These are phyloP conservation scores for Castanea crenata DNA, from an alignment of 306 rosid genomes.

Conservation along the genomic window DNA sequence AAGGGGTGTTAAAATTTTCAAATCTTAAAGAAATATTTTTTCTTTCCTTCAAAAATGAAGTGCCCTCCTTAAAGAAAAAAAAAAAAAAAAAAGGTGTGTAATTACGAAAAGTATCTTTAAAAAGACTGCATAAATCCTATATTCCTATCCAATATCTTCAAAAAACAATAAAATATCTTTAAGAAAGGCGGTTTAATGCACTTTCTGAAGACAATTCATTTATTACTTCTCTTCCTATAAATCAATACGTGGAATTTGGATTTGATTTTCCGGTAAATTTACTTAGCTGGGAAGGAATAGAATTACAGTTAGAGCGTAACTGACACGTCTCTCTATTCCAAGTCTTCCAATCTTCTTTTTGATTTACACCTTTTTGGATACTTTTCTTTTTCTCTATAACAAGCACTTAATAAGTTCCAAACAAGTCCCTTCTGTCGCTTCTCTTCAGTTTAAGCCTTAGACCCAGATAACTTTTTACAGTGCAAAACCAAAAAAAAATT, in stretches of 20 bases:
- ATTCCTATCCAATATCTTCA: no score
- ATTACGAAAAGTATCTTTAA: no score
- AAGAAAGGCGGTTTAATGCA: no score
- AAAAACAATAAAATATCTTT: no score
- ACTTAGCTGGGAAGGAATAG: conserved; percentile 10
- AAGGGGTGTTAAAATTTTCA: no score
- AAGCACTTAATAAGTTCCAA: not conserved
- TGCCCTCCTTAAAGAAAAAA: no score
- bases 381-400: conserved; percentile 1
- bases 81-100: no score
- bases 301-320: conserved; percentile 30
- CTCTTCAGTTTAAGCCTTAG: conserved; percentile 23
- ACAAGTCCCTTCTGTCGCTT: conserved; percentile 7
- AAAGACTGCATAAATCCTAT: no score
- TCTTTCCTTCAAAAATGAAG: no score
- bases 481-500: not conserved
- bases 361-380: conserved; percentile 18
- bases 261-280: not conserved
- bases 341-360: not conserved
- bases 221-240: not conserved
- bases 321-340: conserved; percentile 12
- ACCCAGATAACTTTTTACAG: conserved; percentile 15
- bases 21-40: no score
- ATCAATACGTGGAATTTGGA: not conserved
- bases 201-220: not conserved